Conservation (phyloP, 2,329 filamentous ascomycete genomes). For the Penicillium nordicum region DNA sequence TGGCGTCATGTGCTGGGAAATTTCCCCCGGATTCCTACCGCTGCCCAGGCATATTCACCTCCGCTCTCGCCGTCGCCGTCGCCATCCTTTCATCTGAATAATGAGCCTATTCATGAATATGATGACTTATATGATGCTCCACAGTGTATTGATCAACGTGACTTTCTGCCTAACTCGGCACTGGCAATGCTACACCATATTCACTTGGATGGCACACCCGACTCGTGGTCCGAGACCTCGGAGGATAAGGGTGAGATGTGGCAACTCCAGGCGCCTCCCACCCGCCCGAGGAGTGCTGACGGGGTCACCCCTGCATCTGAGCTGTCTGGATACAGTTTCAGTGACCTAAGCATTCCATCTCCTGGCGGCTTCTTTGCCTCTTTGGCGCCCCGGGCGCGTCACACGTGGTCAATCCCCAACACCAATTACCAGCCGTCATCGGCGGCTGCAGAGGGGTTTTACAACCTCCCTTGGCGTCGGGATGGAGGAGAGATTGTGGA, state of each 20-base stretch:
- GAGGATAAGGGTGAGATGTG: slow-evolving; percentile 60
- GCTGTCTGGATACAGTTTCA: slow-evolving; percentile 67
- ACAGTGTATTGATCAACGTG: slow-evolving; percentile 47
- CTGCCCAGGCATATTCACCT: slow-evolving; percentile 20
- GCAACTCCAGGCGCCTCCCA: slow-evolving; percentile 53
- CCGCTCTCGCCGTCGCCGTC: not conserved
- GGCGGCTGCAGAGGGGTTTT: slow-evolving; percentile 88
- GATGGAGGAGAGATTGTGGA: slow-evolving; percentile 56
- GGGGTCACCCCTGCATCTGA: slow-evolving; percentile 52
- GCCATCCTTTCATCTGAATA: slow-evolving; percentile 14
- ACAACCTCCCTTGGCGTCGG: slow-evolving; percentile 73
- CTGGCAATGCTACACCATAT: slow-evolving; percentile 76
- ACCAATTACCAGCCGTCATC: slow-evolving; percentile 68
- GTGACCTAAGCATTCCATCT: slow-evolving; percentile 81
- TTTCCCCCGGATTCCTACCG: slow-evolving; percentile 40
- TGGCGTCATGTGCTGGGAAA: slow-evolving; percentile 55
- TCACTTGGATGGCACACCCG: slow-evolving; percentile 50
- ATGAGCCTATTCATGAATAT: slow-evolving; percentile 21
- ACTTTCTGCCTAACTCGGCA: slow-evolving; percentile 74
- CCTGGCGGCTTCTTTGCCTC: slow-evolving; percentile 89
- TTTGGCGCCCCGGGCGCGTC: slow-evolving; percentile 69
- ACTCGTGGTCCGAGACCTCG: slow-evolving; percentile 40
- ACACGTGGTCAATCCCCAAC: slow-evolving; percentile 72
- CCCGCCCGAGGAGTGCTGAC: slow-evolving; percentile 45
- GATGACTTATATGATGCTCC: slow-evolving; percentile 28